These are phyloP conservation scores for Ophioceras dolichostomum DNA, from an alignment of 2,329 filamentous ascomycete genomes.

Conservation along the genomic window DNA sequence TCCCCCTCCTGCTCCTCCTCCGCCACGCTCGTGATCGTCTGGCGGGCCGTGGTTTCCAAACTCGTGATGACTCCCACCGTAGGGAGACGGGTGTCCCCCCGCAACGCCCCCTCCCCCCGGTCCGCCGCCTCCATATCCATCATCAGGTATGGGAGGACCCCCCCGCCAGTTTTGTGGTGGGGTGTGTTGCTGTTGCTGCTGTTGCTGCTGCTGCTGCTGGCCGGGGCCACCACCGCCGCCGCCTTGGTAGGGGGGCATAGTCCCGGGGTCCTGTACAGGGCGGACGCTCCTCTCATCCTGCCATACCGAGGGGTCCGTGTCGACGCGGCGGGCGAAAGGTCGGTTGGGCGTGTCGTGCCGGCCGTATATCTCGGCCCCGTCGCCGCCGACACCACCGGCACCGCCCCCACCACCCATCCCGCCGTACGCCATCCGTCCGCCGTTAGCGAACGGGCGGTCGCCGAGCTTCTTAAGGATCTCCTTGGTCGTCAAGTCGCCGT, in stretches of 20 bases:
- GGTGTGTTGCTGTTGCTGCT: no score
- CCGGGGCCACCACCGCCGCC: slow-evolving; percentile 14
- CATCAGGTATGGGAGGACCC: no score
- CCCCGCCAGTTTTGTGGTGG: slow-evolving; percentile 37
- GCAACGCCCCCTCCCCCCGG: no score
- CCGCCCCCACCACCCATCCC: no score
- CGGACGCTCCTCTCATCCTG: slow-evolving; percentile 76
- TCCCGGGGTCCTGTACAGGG: slow-evolving; percentile 59
- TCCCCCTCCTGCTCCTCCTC: no score
- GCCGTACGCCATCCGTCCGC: no score
- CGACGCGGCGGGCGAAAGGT: slow-evolving; percentile 52
- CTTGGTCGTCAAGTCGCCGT: slow-evolving; percentile 85
- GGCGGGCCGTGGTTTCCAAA: slow-evolving; percentile 31
- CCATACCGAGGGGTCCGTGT: slow-evolving; percentile 78
- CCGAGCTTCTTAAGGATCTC: slow-evolving; percentile 93
- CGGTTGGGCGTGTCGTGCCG: slow-evolving; percentile 44
- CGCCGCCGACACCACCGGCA: no score
- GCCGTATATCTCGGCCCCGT: slow-evolving; percentile 45
- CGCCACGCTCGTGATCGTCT: slow-evolving; percentile 24
- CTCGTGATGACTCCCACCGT: slow-evolving; percentile 28
- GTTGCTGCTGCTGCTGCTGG: slow-evolving; percentile 18
- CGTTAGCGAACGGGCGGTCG: slow-evolving; percentile 44
- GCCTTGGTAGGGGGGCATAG: no score
- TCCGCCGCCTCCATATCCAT: no score
- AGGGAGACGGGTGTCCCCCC: slow-evolving; percentile 30